These are phyloP conservation scores for Plectosphaerella plurivora DNA, from an alignment of 2,329 filamentous ascomycete species.

Conservation along the genomic window DNA sequence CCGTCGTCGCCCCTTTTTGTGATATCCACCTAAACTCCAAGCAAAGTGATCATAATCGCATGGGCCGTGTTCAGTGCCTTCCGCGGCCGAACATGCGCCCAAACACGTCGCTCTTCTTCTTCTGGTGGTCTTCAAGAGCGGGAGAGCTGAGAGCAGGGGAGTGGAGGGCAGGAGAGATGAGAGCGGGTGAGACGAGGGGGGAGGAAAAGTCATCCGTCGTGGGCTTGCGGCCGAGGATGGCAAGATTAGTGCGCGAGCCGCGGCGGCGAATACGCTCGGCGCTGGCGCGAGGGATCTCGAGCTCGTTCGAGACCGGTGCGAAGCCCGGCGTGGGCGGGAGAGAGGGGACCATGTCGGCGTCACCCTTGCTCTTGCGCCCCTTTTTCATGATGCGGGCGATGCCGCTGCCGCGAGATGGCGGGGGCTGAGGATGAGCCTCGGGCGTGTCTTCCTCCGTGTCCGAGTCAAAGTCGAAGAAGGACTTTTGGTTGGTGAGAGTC, in stretches of 20 bases:
- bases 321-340: background rate
- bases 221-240: background rate
- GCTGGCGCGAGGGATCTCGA: background rate
- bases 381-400: slow-evolving; percentile 10
- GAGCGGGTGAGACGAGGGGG: too few relatives aligned
- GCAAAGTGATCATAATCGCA: background rate
- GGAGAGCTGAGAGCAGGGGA: too few relatives aligned
- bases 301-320: background rate
- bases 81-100: slow-evolving; percentile 31
- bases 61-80: slow-evolving; percentile 2
- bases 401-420: slow-evolving; percentile 5
- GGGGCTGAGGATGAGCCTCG: too few relatives aligned
- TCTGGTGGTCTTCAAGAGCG: too few relatives aligned
- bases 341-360: background rate
- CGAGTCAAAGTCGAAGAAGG: slow-evolving; percentile 14
- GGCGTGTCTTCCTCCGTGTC: slow-evolving; percentile 10
- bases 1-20: background rate
- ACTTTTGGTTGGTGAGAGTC: slow-evolving; percentile 2
- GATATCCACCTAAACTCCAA: background rate
- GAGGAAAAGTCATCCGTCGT: background rate
- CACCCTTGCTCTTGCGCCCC: background rate
- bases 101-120: slow-evolving; percentile 24
- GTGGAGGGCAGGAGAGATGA: too few relatives aligned
- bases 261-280: background rate
- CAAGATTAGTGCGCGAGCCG: background rate